Base-by-base conservation (phyloP, 306 rosid species). In the Trifolium fragiferum region DNA sequence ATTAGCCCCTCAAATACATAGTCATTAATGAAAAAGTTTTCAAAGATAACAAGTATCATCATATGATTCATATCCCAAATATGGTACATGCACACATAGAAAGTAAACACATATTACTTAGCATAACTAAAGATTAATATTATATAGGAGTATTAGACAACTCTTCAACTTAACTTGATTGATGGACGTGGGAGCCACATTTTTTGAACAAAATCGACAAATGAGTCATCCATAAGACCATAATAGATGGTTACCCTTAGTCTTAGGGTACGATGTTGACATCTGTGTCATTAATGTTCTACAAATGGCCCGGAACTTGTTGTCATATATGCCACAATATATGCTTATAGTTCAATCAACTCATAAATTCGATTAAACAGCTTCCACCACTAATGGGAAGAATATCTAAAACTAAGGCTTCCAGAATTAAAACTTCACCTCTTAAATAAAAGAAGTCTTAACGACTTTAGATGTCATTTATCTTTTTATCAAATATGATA, bases 301-400 rank as follows among this genome's bases (percentile, higher is more conserved):
- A 64, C 32, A 67, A 76, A 61, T 32, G 38, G 62, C 70, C 67
- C 46, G 53, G 40, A 27, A 21, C 38, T 59, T 59, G 62, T 55
- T 21, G 23, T 18, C 10, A 20, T 5, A 21, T 21, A 55, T 55
- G 33, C 62, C 30, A 21, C 33, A 55, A 21, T 55, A 55, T 46
- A 46, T 13, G 51, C 35, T 55, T 55, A 21, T 21, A 21, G 33
- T n/a, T 55, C 62, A 21, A 20, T 59, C 38, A 59, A 59, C 54
- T 55, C 38, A 76, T 78, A 66, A 20, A 43, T 77, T 18, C 15
- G 74, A 82, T 78, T 46, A 75, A 78, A 86, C 68, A 78, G 70
- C 82, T 76, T 73, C 73, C 40, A 70, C 83, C 87, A 84, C 82
- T 84, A 23, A 73, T 46, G 81, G 70, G 69, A 70, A 79, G 69